Conservation (phyloP, 1,284 basidiomycete species). For the Amylostereum areolatum region DNA sequence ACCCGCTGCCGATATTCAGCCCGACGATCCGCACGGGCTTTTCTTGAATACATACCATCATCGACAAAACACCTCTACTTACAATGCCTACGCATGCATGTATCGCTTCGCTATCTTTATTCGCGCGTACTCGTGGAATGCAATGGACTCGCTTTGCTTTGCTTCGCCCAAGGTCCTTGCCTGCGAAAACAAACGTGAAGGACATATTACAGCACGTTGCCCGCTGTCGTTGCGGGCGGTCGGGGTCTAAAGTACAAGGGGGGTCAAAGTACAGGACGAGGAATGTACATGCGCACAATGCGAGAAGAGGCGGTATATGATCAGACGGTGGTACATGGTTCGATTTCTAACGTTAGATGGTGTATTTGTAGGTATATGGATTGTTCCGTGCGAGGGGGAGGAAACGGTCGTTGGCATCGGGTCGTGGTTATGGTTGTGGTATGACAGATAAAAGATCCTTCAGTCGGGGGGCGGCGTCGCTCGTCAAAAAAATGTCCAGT, state of each 20-base stretch:
- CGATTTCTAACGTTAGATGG: background rate
- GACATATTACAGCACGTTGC: background rate
- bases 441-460: background rate
- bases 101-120: background rate
- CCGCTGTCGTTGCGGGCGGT: too few relatives aligned
- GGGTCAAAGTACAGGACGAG: too few relatives aligned
- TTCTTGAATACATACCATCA: constrained; percentile 24
- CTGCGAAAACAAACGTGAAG: background rate
- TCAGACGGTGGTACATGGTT: background rate
- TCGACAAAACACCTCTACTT: constrained; percentile 6
- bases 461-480: constrained; percentile 3
- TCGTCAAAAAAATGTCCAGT: background rate
- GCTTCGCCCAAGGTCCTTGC: background rate
- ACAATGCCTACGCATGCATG: constrained; percentile 1
- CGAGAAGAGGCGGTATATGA: too few relatives aligned
- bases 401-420: too few relatives aligned
- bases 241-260: too few relatives aligned
- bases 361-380: background rate
- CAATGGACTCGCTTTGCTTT: background rate
- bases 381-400: background rate
- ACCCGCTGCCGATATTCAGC: constrained; percentile 61
- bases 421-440: constrained; percentile 1
- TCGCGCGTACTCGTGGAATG: background rate
- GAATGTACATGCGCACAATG: too few relatives aligned
- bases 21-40: constrained; percentile 49